Evolutionary conservation across 306 rosid species (phyloP).

Genomic region (Carpinus fangiana): DNA sequence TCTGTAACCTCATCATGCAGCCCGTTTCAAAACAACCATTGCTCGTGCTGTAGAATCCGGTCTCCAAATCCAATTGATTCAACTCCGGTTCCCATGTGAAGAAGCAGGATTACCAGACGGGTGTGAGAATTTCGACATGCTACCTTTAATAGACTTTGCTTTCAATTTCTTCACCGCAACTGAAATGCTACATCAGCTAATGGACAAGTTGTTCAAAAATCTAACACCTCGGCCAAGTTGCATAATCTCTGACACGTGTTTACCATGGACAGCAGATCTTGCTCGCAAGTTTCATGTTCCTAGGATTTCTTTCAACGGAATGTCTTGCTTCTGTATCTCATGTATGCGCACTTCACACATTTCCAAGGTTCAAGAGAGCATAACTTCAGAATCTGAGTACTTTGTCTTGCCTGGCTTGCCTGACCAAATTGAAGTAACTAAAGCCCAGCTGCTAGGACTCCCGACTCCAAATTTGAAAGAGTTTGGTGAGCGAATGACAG

Average conservation of each 20-base stretch:
- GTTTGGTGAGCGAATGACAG: not conserved
- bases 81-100: constrained; percentile 26
- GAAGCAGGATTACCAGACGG: constrained; percentile 54
- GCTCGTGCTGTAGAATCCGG: constrained; percentile 25
- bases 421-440: constrained; percentile 37
- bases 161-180: constrained; percentile 28
- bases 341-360: constrained; percentile 8
- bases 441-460: constrained; percentile 18
- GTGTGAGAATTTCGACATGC: constrained; percentile 61
- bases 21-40: constrained; percentile 26
- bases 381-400: constrained; percentile 22
- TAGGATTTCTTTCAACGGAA: constrained; percentile 55
- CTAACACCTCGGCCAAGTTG: constrained; percentile 52
- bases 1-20: too few relatives aligned
- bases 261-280: constrained; percentile 50
- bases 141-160: constrained; percentile 43
- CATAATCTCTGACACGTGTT: constrained; percentile 56
- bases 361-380: not conserved
- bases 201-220: constrained; percentile 30
- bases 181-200: constrained; percentile 36
- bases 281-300: constrained; percentile 51
- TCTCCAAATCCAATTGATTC: constrained; percentile 8
- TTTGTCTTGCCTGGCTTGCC: constrained; percentile 44
- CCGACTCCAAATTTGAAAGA: not conserved
- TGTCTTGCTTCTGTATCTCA: constrained; percentile 43